A percentile compares a stretch with the other conserved stretches of the same genome.
phyloP scores from a whole-genome alignment of 768 basidiomycete genomes.

The Calocybe cyanea region DNA sequence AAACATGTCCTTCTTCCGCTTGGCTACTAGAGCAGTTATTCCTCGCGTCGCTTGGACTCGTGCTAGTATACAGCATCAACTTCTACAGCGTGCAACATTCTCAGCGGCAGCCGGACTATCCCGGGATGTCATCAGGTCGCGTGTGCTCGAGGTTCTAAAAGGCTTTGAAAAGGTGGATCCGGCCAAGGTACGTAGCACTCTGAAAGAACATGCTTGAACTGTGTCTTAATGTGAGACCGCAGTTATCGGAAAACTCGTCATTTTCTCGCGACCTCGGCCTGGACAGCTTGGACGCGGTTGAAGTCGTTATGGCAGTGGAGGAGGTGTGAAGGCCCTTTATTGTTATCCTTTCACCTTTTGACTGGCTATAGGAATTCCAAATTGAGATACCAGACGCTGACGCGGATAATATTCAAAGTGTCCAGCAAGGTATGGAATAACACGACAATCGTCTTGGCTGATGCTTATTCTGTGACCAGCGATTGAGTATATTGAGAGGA shows the following conservation, averaged over 20 bases:
- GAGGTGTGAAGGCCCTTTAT: slow-evolving; percentile 47
- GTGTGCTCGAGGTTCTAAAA: slow-evolving; percentile 81
- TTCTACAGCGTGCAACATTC: slow-evolving; percentile 50
- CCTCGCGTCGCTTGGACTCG: slow-evolving; percentile 36
- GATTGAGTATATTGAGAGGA: slow-evolving; percentile 93
- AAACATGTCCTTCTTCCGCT: slow-evolving; percentile 54
- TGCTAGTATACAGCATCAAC: slow-evolving; percentile 29
- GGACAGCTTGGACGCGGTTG: slow-evolving; percentile 95
- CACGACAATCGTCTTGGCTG: slow-evolving; percentile 6
- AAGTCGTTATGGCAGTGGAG: slow-evolving; percentile 99
- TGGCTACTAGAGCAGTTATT: slow-evolving; percentile 42
- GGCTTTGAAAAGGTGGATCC: slow-evolving; percentile 86
- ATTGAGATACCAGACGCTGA: slow-evolving; percentile 98
- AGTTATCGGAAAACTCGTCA: slow-evolving; percentile 29
- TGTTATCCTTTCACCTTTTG: slow-evolving; percentile 3
- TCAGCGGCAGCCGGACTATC: slow-evolving; percentile 66
- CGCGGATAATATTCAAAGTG: slow-evolving; percentile 90
- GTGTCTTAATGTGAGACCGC: neutral
- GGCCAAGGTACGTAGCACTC: slow-evolving; percentile 48
- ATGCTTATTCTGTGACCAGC: slow-evolving; percentile 44
- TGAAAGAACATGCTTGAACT: too few relatives aligned
- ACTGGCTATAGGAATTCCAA: slow-evolving; percentile 71
- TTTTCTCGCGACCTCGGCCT: slow-evolving; percentile 85
- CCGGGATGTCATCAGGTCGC: slow-evolving; percentile 62
- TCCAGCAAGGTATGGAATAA: slow-evolving; percentile 71